These are phyloP conservation scores for Ligustrum vulgare DNA, from an alignment of 257 asterid species.

Conservation along the genomic window DNA sequence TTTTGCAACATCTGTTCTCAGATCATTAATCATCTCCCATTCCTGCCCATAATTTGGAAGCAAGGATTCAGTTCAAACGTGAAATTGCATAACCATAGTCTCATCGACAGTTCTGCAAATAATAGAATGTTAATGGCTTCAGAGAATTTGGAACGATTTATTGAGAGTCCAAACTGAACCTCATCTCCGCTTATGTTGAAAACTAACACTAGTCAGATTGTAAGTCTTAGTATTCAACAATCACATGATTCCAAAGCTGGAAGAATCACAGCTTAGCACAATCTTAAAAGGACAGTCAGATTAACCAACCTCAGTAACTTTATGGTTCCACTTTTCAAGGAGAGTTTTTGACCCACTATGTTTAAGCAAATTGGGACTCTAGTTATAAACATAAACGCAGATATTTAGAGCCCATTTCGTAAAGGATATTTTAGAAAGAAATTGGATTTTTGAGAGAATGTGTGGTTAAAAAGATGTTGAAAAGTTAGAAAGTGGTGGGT, in stretches of 20 bases:
- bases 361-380: background rate
- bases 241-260: background rate
- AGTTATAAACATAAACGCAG: background rate
- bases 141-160: background rate
- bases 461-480: too few relatives aligned
- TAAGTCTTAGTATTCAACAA: background rate
- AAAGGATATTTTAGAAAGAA: too few relatives aligned
- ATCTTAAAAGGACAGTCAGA: background rate
- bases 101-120: background rate
- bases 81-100: background rate
- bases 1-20: constrained; percentile 74
- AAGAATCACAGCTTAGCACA: background rate
- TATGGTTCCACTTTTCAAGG: background rate
- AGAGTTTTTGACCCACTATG: background rate
- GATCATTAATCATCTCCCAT: constrained; percentile 83
- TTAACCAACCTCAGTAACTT: background rate
- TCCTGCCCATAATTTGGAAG: constrained; percentile 44
- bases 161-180: background rate
- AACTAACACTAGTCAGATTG: background rate
- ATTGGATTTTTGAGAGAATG: too few relatives aligned
- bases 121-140: background rate
- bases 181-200: background rate
- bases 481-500: too few relatives aligned
- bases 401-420: too few relatives aligned
- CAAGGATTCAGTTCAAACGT: constrained; percentile 14